Base-by-base conservation (phyloP, 2,329 filamentous ascomycete species). In the Trichophyton equinum region DNA sequence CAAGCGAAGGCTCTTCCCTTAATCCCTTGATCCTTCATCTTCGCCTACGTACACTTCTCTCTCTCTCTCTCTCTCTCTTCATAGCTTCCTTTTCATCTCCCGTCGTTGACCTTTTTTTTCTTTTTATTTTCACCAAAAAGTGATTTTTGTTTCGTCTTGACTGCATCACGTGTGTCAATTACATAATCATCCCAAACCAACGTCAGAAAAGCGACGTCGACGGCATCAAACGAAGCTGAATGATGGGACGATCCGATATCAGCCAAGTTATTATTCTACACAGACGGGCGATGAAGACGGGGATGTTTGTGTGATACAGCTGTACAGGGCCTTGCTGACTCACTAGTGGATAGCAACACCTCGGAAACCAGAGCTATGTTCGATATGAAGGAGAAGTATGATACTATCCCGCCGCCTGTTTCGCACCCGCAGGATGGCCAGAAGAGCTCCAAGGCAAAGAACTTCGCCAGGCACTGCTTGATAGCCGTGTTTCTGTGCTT, bases 401-500 rank as follows among this genome's bases (percentile, higher is more conserved):
- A 44, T 25, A 57, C 55, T 33, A 57, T 57, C 36, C 55, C 55
- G 55, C 36, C 60, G 11, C 30, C 44, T 6, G 58, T 56, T 59
- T 42, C 59, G 53, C 63, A 62, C 40, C 61, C n/a, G 22, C 58
- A 30, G 22, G 57, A 57, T 38, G 57, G 57, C 18, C 46, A 22
- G 22, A 42, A 51, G 36, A 44, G 44, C 58, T 58, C 36, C 51
- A 61, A 47, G 46, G n/a, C 47, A 38, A 33, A n/a, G 42, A 58
- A 33, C 53, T 61, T 64, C 18, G 27, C 64, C 56, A 62, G 61
- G 27, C 60, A 60, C 47, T 61, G 33, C 38, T 61, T 66, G 46
- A 59, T 61, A 40, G 60, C 62, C 15, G 53, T 61, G 25, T 64
- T 61, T 46, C 47, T 66, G 40, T 63, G 61, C 59, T 38, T 66